Conservation (phyloP, 2,329 filamentous ascomycete species). For the Ophioceras dolichostomum region DNA sequence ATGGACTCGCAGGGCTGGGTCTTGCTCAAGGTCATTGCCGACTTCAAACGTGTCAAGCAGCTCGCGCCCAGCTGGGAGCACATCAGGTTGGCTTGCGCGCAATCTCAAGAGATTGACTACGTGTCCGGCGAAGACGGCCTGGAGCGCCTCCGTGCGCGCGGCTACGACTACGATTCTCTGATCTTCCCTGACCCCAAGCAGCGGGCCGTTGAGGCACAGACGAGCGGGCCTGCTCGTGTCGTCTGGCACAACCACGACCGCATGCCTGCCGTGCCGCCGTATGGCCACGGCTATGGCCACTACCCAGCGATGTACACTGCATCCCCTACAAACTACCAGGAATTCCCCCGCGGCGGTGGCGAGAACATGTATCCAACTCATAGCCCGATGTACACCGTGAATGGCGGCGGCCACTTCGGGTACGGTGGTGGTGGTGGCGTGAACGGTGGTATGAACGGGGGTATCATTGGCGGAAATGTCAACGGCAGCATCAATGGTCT, state of each 20-base stretch:
- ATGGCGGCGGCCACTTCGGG: no score
- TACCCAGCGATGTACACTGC: conserved; percentile 1
- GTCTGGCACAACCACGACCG: conserved; percentile 15
- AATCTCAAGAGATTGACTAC: conserved; percentile 63
- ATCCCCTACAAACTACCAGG: conserved; percentile 1
- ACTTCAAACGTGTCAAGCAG: conserved; percentile 75
- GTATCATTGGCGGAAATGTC: conserved; percentile 19
- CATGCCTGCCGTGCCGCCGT: conserved; percentile 9
- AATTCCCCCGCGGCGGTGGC: conserved; percentile 16
- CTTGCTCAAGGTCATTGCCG: conserved; percentile 61
- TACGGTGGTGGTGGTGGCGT: not conserved
- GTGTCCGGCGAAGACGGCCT: conserved; percentile 62
- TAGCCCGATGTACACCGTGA: conserved; percentile 2
- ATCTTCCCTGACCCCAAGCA: no score
- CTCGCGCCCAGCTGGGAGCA: conserved; percentile 61
- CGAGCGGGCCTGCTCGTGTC: conserved; percentile 46
- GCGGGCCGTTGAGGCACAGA: conserved; percentile 61
- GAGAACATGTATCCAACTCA: conserved; percentile 13
- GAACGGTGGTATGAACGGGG: conserved; percentile 20
- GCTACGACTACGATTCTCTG: no score
- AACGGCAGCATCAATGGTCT: no score
- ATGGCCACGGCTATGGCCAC: conserved; percentile 15
- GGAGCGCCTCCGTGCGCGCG: conserved; percentile 61
- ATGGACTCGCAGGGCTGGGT: conserved; percentile 97
- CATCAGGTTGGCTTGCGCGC: conserved; percentile 62